A percentile compares a stretch with the other conserved stretches of the same genome.
phyloP scores from a whole-genome alignment of 2,329 filamentous ascomycete species.

The Huntiella bhutanensis region DNA sequence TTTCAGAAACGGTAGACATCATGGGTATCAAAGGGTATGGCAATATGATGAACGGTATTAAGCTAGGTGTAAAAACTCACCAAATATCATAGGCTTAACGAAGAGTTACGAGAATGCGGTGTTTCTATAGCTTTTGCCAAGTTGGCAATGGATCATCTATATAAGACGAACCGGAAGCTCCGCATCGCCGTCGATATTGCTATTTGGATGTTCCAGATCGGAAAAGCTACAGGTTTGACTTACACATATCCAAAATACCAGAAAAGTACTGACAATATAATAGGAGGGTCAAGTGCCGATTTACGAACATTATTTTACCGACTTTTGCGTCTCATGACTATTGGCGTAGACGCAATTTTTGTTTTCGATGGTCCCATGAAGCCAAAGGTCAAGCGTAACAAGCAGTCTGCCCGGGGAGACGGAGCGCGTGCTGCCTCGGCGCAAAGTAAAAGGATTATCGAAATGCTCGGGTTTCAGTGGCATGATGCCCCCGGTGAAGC shows the following conservation, averaged over 20 bases:
- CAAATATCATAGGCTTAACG: constrained; percentile 50
- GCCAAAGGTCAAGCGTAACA: constrained; percentile 75
- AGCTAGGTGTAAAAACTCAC: not conserved
- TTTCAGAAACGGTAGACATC: not conserved
- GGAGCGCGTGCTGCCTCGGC: constrained; percentile 50
- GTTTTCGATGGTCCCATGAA: constrained; percentile 80
- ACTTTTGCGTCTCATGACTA: constrained; percentile 53
- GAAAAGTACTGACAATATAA: not conserved
- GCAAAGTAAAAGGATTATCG: constrained; percentile 66
- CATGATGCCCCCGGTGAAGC: constrained; percentile 88
- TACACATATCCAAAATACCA: constrained; percentile 3
- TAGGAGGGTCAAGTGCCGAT: constrained; percentile 72
- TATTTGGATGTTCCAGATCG: constrained; percentile 93
- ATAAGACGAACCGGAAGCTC: constrained; percentile 50
- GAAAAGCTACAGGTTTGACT: constrained; percentile 49
- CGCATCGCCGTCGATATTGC: constrained; percentile 84
- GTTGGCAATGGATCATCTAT: constrained; percentile 59
- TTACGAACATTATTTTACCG: constrained; percentile 86
- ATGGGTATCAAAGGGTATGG: constrained; percentile 51
- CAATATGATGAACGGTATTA: constrained; percentile 7
- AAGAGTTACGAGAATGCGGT: constrained; percentile 62
- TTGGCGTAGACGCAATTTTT: constrained; percentile 73
- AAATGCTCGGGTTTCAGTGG: constrained; percentile 63
- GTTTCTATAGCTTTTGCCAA: constrained; percentile 65
- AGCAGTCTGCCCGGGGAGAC: constrained; percentile 39